Conservation (phyloP, 225 moss, liverwort and hornwort genomes). For the Marchantia polymorpha region DNA sequence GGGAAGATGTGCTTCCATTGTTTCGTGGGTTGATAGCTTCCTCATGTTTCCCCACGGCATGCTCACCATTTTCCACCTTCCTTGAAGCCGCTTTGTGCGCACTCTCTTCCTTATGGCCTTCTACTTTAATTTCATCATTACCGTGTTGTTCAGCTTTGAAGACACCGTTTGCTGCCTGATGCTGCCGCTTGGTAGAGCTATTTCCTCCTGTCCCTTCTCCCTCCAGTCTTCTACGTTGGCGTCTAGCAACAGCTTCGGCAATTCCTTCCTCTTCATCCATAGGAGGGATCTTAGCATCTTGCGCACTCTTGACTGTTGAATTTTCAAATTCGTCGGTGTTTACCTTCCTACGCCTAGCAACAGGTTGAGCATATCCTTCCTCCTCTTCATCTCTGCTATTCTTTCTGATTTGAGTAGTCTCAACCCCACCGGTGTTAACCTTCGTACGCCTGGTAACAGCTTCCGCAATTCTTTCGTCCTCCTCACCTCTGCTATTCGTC, state of each 20-base stretch:
- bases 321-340: background rate
- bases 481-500: background rate
- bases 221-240: constrained; percentile 31
- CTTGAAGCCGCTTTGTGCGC: background rate
- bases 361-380: background rate
- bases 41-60: background rate
- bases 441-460: background rate
- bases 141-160: background rate
- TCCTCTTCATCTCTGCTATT: constrained; percentile 15
- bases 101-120: background rate
- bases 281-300: background rate
- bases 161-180: background rate
- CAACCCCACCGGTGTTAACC: background rate
- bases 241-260: constrained; percentile 43
- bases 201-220: constrained; percentile 20
- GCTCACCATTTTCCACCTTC: background rate
- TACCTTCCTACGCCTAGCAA: background rate
- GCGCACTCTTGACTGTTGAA: background rate
- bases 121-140: background rate
- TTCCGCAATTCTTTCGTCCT: background rate
- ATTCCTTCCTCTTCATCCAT: constrained; percentile 38
- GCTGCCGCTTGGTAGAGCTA: constrained; percentile 11
- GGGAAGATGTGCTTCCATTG: background rate
- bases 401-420: background rate
- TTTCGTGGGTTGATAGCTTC: no score